Evolutionary conservation across 805 yeast species (phyloP), one percentile per base, ranked within the genome.

Genomic region (Scheffersomyces lignosus): DNA sequence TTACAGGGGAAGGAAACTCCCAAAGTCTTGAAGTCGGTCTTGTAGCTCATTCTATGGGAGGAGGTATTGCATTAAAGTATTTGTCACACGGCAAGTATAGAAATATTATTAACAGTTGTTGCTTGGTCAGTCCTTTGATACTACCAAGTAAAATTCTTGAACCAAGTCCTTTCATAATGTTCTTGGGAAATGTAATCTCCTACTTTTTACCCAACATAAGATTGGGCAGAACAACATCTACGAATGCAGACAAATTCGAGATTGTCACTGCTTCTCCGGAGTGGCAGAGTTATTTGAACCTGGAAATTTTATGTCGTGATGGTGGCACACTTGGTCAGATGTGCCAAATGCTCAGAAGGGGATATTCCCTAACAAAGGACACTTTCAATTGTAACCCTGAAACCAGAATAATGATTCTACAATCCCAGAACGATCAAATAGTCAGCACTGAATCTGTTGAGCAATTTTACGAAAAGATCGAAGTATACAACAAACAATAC

Each of bases 21-120:
- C 24, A 20, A 10, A 20, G 9, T 7, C 10, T 20, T 7, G 9
- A 7, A 10, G 7, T 20, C 9, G 24, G 20, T n/a, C 8, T 36
- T n/a, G 22, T 40, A 3, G 47, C 41, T 9, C 47, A 45, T 32
- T 43, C 47, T 5, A 37, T 43, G 45, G 49, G 49, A 8, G 49
- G 49, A 4, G 34, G 36, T 8, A 22, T 43, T 8, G 42, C 40
- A 2, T 37, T 42, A 20, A 22, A 31, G 7, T 45, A 45, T 27
- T 22, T 33, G 15, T 27, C 18, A 2, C 13, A 18, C 4, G 49
- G 49, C 5, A 39, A 40, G 23, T 34, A 45, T 16, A 24, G 42
- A 12, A 8, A 37, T 7, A 9, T 15, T 10, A 29, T 41, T 3
- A 17, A 14, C 4, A 9, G 18, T 15, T 18, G 31, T 26, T 27